phyloP scores from a whole-genome alignment of 1,139 yeast genomes.

The Zygosaccharomyces pseudobailii region DNA sequence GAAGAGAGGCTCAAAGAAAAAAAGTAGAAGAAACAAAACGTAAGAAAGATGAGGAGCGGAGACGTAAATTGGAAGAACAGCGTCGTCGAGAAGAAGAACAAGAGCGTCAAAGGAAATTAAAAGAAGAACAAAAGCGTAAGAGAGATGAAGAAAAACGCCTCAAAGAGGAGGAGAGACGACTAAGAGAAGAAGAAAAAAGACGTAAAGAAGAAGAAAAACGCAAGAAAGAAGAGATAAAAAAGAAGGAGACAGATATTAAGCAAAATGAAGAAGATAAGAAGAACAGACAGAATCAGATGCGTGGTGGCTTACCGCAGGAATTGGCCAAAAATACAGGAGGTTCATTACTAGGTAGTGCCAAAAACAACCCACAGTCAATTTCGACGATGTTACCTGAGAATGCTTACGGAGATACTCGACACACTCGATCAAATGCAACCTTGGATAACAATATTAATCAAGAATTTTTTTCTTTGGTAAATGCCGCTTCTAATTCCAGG shows the following conservation, averaged over 20 bases:
- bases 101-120: constrained; percentile 38
- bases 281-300: constrained; percentile 12
- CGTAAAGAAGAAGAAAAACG: constrained; percentile 41
- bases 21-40: constrained; percentile 35
- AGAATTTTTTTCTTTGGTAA: constrained; percentile 28
- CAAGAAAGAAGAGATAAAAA: constrained; percentile 24
- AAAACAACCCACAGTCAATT: constrained; percentile 10
- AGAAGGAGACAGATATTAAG: constrained; percentile 25
- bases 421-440: constrained; percentile 2
- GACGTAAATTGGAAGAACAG: constrained; percentile 41
- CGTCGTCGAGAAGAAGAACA: constrained; percentile 38
- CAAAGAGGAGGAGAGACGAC: constrained; percentile 41
- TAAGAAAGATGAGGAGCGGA: constrained; percentile 41
- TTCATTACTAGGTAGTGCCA: constrained; percentile 3
- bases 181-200: constrained; percentile 41
- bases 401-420: constrained; percentile 5
- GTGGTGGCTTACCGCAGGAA: constrained; percentile 4
- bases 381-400: constrained; percentile 1
- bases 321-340: neutral
- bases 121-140: constrained; percentile 38
- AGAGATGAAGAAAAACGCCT: constrained; percentile 40
- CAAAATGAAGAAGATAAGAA: constrained; percentile 35
- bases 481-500: constrained; percentile 24
- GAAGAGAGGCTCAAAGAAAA: constrained; percentile 41
- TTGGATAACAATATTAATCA: constrained; percentile 16